Percentiles rank a stretch among this genome's conserved stretches.
These are phyloP conservation scores for Aspergillus pseudonomiae DNA, from an alignment of 2,329 filamentous ascomycete genomes.

Conservation along the genomic window DNA sequence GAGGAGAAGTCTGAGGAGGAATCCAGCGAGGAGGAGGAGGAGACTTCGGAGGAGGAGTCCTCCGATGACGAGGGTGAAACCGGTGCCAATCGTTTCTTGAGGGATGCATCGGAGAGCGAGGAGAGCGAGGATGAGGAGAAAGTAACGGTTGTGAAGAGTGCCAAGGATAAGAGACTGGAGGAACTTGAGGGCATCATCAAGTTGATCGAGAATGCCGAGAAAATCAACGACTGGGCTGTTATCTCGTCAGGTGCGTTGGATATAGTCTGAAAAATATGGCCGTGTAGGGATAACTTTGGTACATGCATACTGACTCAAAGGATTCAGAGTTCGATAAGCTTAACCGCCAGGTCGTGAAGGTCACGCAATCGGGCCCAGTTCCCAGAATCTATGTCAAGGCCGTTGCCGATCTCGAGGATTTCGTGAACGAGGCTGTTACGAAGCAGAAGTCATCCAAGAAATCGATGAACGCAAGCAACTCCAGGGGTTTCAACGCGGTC, in stretches of 20 bases:
- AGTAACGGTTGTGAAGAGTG: constrained; percentile 88
- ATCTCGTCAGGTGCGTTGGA: constrained; percentile 75
- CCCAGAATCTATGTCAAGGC: constrained; percentile 93
- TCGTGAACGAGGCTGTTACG: constrained; percentile 88
- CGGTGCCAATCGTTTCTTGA: constrained; percentile 84
- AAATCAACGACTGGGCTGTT: constrained; percentile 96
- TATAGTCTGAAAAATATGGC: neutral
- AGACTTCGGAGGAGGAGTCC: constrained; percentile 59
- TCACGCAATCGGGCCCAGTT: constrained; percentile 73
- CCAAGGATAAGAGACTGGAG: constrained; percentile 95
- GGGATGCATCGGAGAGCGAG: constrained; percentile 74
- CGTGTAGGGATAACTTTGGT: neutral
- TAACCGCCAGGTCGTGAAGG: constrained; percentile 81
- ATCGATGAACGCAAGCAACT: constrained; percentile 98
- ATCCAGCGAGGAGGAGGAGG: constrained; percentile 59
- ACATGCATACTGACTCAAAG: constrained; percentile 18
- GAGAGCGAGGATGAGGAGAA: constrained; percentile 84
- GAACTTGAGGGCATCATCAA: constrained; percentile 89
- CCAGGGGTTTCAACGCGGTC: constrained; percentile 91
- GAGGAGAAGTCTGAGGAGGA: constrained; percentile 60
- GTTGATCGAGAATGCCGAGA: constrained; percentile 92
- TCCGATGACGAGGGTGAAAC: constrained; percentile 59
- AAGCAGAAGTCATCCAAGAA: constrained; percentile 96
- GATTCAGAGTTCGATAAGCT: constrained; percentile 86
- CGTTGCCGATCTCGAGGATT: constrained; percentile 89